Conservation (phyloP, 805 yeast species). For the Sugiyamaella floridensis region DNA sequence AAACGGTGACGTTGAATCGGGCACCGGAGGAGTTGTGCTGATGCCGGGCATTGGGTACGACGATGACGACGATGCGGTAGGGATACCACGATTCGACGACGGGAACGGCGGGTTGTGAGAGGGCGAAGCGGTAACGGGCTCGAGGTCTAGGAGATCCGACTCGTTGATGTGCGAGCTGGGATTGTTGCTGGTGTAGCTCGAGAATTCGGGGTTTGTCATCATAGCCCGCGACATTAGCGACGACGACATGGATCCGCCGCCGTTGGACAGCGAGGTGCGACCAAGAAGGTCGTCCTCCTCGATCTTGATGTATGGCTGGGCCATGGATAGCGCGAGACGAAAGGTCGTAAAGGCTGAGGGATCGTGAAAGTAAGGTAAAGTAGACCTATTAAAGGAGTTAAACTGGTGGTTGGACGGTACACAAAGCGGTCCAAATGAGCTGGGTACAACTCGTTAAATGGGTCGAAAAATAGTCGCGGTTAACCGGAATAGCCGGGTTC, state of each 20-base stretch:
- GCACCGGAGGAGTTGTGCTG: slow-evolving; percentile 24
- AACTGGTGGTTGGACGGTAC: too few species aligned
- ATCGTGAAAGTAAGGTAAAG: too few species aligned
- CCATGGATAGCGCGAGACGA: too few species aligned
- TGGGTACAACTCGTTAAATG: too few species aligned
- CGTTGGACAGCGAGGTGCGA: background rate
- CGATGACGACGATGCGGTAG: background rate
- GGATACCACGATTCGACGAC: background rate
- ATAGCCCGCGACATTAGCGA: slow-evolving; percentile 12
- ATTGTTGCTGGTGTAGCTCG: slow-evolving; percentile 10
- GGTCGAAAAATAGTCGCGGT: too few species aligned
- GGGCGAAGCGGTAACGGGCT: slow-evolving; percentile 14
- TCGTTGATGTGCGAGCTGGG: slow-evolving; percentile 19
- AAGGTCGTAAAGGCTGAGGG: too few species aligned
- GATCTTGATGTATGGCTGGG: slow-evolving; percentile 12
- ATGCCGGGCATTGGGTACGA: background rate
- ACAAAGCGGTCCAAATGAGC: too few species aligned
- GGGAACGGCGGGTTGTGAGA: background rate
- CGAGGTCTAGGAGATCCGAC: slow-evolving; percentile 23
- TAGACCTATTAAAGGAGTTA: too few species aligned
- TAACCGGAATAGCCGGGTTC: too few species aligned
- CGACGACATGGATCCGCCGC: background rate
- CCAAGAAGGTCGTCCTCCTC: slow-evolving; percentile 7
- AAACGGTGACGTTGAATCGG: slow-evolving; percentile 26
- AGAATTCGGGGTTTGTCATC: slow-evolving; percentile 14